Evolutionary conservation across 345 rosid species (phyloP).

Genomic region (Rhodamnia rubescens): DNA sequence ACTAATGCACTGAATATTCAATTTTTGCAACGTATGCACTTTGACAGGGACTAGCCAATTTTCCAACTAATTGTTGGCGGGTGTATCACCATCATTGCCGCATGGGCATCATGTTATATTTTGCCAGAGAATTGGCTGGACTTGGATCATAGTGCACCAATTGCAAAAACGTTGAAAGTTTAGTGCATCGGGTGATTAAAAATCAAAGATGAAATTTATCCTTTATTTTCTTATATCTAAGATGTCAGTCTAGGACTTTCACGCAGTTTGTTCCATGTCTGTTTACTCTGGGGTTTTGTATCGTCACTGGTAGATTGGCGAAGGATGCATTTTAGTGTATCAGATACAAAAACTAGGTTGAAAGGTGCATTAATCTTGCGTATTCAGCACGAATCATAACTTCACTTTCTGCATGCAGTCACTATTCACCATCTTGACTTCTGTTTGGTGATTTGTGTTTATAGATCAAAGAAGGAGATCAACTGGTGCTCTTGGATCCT

Average conservation of each 20-base stretch:
- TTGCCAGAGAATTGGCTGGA: neutral
- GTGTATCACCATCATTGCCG: neutral
- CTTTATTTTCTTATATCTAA: neutral
- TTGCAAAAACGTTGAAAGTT: neutral
- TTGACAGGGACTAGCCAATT: neutral
- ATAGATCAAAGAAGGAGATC: constrained; percentile 70
- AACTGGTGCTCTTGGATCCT: constrained; percentile 41
- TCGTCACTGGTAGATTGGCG: neutral
- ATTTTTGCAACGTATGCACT: neutral
- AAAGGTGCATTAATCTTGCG: neutral
- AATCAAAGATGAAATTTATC: neutral
- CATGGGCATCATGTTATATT: neutral
- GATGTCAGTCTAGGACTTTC: neutral
- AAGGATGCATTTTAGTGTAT: neutral
- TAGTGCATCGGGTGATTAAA: neutral
- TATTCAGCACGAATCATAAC: neutral
- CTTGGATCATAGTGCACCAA: neutral
- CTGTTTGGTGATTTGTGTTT: neutral
- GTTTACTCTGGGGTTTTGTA: neutral
- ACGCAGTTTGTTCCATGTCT: neutral
- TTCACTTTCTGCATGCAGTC: neutral
- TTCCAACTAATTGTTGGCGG: neutral
- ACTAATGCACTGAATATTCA: neutral
- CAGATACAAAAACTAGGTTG: neutral
- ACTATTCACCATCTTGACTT: neutral